phyloP scores from a whole-genome alignment of 2,329 filamentous ascomycete genomes.

The Epichloe bromicola region DNA sequence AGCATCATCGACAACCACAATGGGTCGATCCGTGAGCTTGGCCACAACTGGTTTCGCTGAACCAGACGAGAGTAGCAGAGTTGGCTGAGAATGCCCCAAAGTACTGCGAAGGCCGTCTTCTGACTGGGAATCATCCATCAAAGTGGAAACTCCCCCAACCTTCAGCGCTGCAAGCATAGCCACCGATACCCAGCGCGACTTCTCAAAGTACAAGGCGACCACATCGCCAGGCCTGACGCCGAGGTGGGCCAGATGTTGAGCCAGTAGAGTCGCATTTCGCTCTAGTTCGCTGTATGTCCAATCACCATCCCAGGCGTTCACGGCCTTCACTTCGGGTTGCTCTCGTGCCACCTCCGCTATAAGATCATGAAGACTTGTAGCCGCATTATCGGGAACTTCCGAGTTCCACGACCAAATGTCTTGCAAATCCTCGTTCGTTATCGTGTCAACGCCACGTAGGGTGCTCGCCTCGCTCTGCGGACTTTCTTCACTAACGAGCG shows the following conservation, averaged over 20 bases:
- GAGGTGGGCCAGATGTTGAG: slow-evolving; percentile 4
- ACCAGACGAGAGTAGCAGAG: background rate
- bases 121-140: background rate
- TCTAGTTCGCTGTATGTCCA: slow-evolving; percentile 13
- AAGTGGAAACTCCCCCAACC: slow-evolving; percentile 13
- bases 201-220: slow-evolving; percentile 15
- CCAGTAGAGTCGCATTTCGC: slow-evolving; percentile 7
- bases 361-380: background rate
- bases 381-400: background rate
- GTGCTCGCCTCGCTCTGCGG: background rate
- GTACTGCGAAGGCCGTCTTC: background rate
- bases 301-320: slow-evolving; percentile 13
- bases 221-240: slow-evolving; percentile 4
- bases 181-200: slow-evolving; percentile 12
- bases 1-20: background rate
- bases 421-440: background rate
- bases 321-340: slow-evolving; percentile 1
- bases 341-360: background rate
- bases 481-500: background rate
- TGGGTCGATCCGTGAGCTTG: background rate
- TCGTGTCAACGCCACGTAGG: background rate
- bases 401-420: slow-evolving; percentile 4
- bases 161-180: slow-evolving; percentile 15
- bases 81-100: background rate
- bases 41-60: background rate